phyloP scores from a whole-genome alignment of 2,329 filamentous ascomycete genomes.

The Pseudonectria foliicola region DNA sequence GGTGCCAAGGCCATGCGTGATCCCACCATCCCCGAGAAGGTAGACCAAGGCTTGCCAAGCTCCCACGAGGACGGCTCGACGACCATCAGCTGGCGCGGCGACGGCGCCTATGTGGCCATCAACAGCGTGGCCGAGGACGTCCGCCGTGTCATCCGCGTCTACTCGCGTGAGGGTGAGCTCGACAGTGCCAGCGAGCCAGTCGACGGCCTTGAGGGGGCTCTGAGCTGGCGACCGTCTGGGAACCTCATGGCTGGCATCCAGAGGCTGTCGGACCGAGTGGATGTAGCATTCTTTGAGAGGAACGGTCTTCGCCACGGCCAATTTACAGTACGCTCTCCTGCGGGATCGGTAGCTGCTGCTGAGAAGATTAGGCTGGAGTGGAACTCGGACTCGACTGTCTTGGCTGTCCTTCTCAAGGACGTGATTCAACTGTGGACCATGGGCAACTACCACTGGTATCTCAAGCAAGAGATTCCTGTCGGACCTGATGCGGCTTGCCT shows the following conservation, averaged over 20 bases:
- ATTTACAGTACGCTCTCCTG: slow-evolving; percentile 67
- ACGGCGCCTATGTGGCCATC: slow-evolving; percentile 84
- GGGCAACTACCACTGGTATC: slow-evolving; percentile 96
- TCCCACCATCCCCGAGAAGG: slow-evolving; percentile 86
- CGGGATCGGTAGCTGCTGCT: slow-evolving; percentile 47
- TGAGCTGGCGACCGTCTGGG: slow-evolving; percentile 88
- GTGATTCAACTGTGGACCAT: slow-evolving; percentile 91
- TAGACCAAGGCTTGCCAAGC: slow-evolving; percentile 77
- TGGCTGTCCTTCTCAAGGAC: slow-evolving; percentile 71
- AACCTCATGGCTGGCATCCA: slow-evolving; percentile 88
- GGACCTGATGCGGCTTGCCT: slow-evolving; percentile 28
- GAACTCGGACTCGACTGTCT: slow-evolving; percentile 87
- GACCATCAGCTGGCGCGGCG: slow-evolving; percentile 86
- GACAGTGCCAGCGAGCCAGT: slow-evolving; percentile 95
- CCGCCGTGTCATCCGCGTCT: slow-evolving; percentile 80
- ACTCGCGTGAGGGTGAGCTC: slow-evolving; percentile 79
- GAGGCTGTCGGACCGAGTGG: slow-evolving; percentile 57
- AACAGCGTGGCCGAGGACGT: slow-evolving; percentile 64
- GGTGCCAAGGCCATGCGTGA: slow-evolving; percentile 80
- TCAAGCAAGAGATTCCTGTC: slow-evolving; percentile 77
- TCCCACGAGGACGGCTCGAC: slow-evolving; percentile 62
- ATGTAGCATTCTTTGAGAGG: slow-evolving; percentile 91
- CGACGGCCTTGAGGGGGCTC: slow-evolving; percentile 74
- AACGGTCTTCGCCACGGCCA: slow-evolving; percentile 97
- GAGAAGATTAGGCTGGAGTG: slow-evolving; percentile 64